Conservation (phyloP, 805 yeast species). For the Kodamaea leandrae region DNA sequence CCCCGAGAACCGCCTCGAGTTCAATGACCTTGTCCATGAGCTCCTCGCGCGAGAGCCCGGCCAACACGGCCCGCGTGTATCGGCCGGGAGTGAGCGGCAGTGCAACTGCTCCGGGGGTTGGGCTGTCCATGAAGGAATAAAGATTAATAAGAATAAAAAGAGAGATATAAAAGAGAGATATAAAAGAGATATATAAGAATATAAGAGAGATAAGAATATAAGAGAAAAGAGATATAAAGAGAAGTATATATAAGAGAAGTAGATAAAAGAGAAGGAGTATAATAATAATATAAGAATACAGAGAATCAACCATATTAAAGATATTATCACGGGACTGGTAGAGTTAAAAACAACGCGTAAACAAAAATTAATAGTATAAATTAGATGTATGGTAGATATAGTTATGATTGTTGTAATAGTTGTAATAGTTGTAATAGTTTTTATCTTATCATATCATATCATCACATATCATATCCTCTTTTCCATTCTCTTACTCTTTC, state of each 20-base stretch:
- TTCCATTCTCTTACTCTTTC: neutral
- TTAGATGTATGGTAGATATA: too few relatives aligned
- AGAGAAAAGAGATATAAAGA: neutral
- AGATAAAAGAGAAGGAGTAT: too few relatives aligned
- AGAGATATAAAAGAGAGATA: neutral
- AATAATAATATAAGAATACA: neutral
- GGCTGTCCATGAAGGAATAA: conserved; percentile 12
- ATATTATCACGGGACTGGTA: neutral
- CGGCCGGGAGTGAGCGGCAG: conserved; percentile 14
- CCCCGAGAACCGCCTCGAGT: conserved; percentile 37
- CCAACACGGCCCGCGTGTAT: conserved; percentile 11
- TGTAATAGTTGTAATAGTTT: too few relatives aligned
- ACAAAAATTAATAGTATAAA: too few relatives aligned
- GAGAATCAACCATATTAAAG: neutral
- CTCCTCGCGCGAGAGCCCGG: conserved; percentile 17
- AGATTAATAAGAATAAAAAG: neutral
- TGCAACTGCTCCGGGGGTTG: conserved; percentile 9
- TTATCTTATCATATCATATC: too few relatives aligned
- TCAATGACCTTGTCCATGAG: conserved; percentile 29
- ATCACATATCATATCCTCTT: too few relatives aligned
- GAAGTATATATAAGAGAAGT: neutral
- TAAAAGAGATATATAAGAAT: neutral
- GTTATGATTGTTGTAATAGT: too few relatives aligned
- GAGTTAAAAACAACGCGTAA: neutral
- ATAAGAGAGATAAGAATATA: neutral